A percentile compares a stretch with the other conserved stretches of the same genome.
These are phyloP conservation scores for Crocinoboletus sp. DNA, from an alignment of 1,284 basidiomycete species.

Conservation along the genomic window DNA sequence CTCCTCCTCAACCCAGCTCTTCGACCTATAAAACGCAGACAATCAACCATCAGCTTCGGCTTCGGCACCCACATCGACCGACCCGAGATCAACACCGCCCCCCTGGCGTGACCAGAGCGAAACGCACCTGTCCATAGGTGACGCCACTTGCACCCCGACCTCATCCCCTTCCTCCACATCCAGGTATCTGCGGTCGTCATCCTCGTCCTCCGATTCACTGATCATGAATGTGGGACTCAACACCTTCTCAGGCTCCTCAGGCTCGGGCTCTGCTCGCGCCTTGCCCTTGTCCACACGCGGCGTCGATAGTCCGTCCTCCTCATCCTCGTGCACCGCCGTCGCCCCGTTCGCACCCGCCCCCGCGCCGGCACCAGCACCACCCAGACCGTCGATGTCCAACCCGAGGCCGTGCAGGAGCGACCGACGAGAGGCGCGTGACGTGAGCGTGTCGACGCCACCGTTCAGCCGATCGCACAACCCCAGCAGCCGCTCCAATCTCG, in stretches of 20 bases:
- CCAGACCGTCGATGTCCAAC: slow-evolving; percentile 26
- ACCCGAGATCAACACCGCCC: not conserved
- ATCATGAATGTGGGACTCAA: slow-evolving; percentile 69
- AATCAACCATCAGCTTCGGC: not conserved
- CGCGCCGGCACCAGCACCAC: not conserved
- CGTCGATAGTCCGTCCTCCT: slow-evolving; percentile 45
- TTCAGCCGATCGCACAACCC: slow-evolving; percentile 69
- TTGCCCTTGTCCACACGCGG: slow-evolving; percentile 74
- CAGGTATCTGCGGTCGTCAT: slow-evolving; percentile 35
- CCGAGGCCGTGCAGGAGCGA: slow-evolving; percentile 49
- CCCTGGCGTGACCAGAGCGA: slow-evolving; percentile 5
- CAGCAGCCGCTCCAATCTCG: slow-evolving; percentile 61
- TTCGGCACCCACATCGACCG: not conserved
- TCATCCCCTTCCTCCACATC: slow-evolving; percentile 34
- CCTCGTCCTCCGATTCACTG: slow-evolving; percentile 58
- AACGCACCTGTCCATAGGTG: slow-evolving; percentile 59
- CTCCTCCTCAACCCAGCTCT: slow-evolving; percentile 81
- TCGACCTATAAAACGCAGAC: slow-evolving; percentile 45
- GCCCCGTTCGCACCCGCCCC: not conserved
- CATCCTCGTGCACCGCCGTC: slow-evolving; percentile 17
- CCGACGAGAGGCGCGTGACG: slow-evolving; percentile 28
- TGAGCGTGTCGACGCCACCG: slow-evolving; percentile 43
- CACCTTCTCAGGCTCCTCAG: slow-evolving; percentile 61
- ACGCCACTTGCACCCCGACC: slow-evolving; percentile 30
- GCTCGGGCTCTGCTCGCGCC: slow-evolving; percentile 60